Conservation (phyloP, 306 rosid genomes). For the Potentilla sterilis region DNA sequence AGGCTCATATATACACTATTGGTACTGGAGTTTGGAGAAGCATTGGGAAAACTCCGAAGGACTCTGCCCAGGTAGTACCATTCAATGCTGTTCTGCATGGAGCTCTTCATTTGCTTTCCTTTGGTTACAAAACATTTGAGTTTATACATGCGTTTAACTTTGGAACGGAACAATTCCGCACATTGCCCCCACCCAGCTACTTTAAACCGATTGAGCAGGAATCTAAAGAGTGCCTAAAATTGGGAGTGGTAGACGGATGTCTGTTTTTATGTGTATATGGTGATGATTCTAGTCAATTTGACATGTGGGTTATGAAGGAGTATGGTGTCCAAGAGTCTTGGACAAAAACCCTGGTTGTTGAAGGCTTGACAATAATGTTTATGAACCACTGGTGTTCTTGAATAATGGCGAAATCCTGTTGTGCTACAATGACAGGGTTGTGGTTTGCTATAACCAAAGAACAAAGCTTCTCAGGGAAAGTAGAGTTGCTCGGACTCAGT, state of each 20-base stretch:
- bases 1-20: slow-evolving; percentile 17
- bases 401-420: slow-evolving; percentile 20
- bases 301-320: slow-evolving; percentile 28
- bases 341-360: slow-evolving; percentile 13
- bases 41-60: not conserved
- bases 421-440: slow-evolving; percentile 6
- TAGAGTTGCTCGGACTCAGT: not conserved
- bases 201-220: not conserved
- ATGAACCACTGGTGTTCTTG: slow-evolving; percentile 18
- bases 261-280: slow-evolving; percentile 16
- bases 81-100: slow-evolving; percentile 17
- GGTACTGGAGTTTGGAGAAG: slow-evolving; percentile 14
- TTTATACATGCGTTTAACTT: slow-evolving; percentile 6
- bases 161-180: slow-evolving; percentile 7
- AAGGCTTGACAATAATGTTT: not conserved
- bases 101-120: slow-evolving; percentile 17
- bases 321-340: slow-evolving; percentile 23
- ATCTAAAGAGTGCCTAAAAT: not conserved
- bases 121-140: not conserved
- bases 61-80: not conserved
- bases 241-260: slow-evolving; percentile 18
- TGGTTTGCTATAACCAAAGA: slow-evolving; percentile 3
- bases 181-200: not conserved
- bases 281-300: not conserved
- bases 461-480: not conserved